Evolutionary conservation across 495 filamentous ascomycete genomes (phyloP), one percentile per base, ranked within the genome.

Genomic region (Penicillium odoratum): DNA sequence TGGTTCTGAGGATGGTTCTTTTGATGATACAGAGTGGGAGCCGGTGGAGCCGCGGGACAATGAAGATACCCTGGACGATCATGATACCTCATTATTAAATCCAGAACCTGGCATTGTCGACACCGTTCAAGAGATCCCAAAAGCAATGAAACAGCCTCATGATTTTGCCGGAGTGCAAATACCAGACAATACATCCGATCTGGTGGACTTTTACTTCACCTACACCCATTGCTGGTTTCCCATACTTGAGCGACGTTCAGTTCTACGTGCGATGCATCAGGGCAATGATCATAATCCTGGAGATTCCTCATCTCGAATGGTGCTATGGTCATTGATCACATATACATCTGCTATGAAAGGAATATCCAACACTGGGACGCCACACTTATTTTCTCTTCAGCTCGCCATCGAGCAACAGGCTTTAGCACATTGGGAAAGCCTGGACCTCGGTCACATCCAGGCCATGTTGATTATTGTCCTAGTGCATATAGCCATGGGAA

Each of bases 201-300:
- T 88, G 1, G 64, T 88, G 10, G 83, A 89, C 52, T 75, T 83
- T 10, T 87, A 87, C 65, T 87, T 87, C 62, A 78, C 81, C 5
- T 84, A 83, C 59, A 88, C 84, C 0, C 82, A 87, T 63, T 77
- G 73, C 30, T 89, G 85, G 85, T 75, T 88, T 13, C 86, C 86
- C 9, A 84, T 89, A 43, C 70, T 83, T 29, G 84, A 87, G 55
- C 86, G 84, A 51, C 80, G 84, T 52, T 78, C 78, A 38, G 55
- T 88, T 5, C 59, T 81, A 4, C 70, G 73, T 31, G 50, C 56
- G 7, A 58, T 67, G 53, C 63, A 69, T 49, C 56, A 40, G 13
- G 47, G 57, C 9, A 25, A 46, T 7, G 40, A 49, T 3, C 34
- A 45, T 4, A 5, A 31, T 4, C 59, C 29, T 48, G 64, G 56